Conservation (phyloP, 129 eudicot species). For the Oenanthe sinensis region DNA sequence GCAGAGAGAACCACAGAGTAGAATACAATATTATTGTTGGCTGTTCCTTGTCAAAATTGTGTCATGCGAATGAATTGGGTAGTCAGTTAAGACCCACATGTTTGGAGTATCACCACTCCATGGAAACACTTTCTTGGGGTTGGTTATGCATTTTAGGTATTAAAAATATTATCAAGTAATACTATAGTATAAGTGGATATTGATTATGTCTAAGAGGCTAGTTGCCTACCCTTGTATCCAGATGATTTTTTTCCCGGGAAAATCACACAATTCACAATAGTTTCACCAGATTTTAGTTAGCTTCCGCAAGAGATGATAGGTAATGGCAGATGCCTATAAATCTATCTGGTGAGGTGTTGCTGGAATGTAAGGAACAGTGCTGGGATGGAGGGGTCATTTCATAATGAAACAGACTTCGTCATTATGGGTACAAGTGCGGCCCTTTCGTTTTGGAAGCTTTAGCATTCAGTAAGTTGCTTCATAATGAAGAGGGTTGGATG, state of each 20-base stretch:
- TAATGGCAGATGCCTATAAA: neutral
- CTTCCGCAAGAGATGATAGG: neutral
- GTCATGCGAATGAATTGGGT: conserved; percentile 14
- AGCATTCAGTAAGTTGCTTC: neutral
- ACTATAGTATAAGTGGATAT: neutral
- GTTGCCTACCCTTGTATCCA: conserved; percentile 12
- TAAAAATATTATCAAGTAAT: neutral
- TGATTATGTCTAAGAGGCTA: neutral
- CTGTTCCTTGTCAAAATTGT: conserved; percentile 24
- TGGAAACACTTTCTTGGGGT: neutral
- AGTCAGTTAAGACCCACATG: conserved; percentile 17
- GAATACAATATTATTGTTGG: conserved; percentile 38
- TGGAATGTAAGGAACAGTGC: neutral
- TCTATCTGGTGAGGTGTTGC: neutral
- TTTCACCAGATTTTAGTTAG: neutral
- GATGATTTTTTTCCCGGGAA: neutral
- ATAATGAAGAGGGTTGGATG: neutral
- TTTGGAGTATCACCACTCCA: neutral
- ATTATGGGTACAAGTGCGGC: conserved; percentile 5
- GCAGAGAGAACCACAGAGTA: conserved; percentile 39
- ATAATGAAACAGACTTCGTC: neutral
- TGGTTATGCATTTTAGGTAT: neutral
- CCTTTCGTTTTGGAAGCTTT: neutral
- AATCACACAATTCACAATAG: neutral
- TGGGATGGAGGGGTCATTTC: neutral